Percentiles rank a stretch among this genome's conserved stretches.
phyloP scores from a whole-genome alignment of 2,329 filamentous ascomycete species.

The Pseudogymnoascus sp. region DNA sequence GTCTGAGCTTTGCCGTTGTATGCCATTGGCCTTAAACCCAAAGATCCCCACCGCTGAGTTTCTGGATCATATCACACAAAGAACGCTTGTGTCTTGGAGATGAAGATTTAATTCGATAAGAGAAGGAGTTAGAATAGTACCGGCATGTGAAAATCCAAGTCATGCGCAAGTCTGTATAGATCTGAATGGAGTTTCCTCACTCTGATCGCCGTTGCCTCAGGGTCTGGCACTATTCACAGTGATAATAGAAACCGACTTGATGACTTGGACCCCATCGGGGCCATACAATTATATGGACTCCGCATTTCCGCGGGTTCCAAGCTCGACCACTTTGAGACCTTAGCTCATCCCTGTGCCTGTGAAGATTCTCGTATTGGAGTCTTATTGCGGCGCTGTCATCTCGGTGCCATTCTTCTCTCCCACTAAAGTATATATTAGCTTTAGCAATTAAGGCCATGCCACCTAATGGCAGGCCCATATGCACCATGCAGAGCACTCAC shows the following conservation, averaged over 20 bases:
- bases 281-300: not conserved
- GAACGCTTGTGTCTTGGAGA: not conserved
- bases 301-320: not conserved
- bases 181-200: not conserved
- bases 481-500: conserved; percentile 34
- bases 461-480: not conserved
- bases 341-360: not conserved
- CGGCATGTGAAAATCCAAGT: not conserved
- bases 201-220: not conserved
- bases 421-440: conserved; percentile 2
- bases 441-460: not conserved
- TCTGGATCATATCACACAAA: not conserved
- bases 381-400: not conserved
- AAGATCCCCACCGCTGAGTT: not conserved
- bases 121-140: not conserved
- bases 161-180: not conserved
- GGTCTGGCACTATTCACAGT: not conserved
- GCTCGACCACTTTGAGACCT: not conserved
- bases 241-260: not conserved
- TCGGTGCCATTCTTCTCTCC: not conserved
- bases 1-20: not conserved
- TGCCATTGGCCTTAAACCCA: not conserved
- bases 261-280: not conserved
- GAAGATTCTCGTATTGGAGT: not conserved
- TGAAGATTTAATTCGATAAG: not conserved